Percentiles rank a stretch among this genome's conserved stretches.
Conservation (phyloP, 495 filamentous ascomycete species). For the Penicillium taxi region DNA sequence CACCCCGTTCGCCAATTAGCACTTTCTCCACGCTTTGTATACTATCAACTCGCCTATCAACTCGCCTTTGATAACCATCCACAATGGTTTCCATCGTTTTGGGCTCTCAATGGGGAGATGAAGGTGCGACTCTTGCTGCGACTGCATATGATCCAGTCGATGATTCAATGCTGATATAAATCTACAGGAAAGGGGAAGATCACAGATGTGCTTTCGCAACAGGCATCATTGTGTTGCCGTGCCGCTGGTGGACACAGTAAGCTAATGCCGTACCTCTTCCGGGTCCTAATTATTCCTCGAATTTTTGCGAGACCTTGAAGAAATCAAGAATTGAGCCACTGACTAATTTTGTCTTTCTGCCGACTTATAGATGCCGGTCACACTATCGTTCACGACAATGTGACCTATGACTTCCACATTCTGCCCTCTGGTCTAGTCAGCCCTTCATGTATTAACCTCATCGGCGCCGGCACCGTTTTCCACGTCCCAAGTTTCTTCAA, state of each 20-base stretch:
- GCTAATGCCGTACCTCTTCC: slow-evolving; percentile 8
- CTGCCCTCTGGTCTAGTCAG: slow-evolving; percentile 68
- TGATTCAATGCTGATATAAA: neutral
- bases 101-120: slow-evolving; percentile 62
- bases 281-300: too few relatives aligned
- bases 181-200: slow-evolving; percentile 59
- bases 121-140: slow-evolving; percentile 35
- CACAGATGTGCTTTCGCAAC: slow-evolving; percentile 55
- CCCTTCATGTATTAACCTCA: slow-evolving; percentile 69
- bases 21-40: too few relatives aligned
- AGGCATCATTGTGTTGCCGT: slow-evolving; percentile 50
- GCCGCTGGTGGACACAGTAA: slow-evolving; percentile 62
- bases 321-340: slow-evolving; percentile 5
- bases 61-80: slow-evolving; percentile 1
- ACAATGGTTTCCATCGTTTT: slow-evolving; percentile 55
- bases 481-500: slow-evolving; percentile 84
- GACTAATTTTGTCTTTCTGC: slow-evolving; percentile 7
- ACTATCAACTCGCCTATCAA: slow-evolving; percentile 5
- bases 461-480: slow-evolving; percentile 78
- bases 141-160: too few relatives aligned
- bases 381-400: slow-evolving; percentile 53
- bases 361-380: slow-evolving; percentile 39
- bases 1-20: slow-evolving; percentile 8
- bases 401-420: slow-evolving; percentile 66
- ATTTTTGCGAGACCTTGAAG: too few relatives aligned